Evolutionary conservation across 2,329 filamentous ascomycete species (phyloP), one percentile per base, ranked within the genome.

Genomic region (Arthrobotrys megalospora): DNA sequence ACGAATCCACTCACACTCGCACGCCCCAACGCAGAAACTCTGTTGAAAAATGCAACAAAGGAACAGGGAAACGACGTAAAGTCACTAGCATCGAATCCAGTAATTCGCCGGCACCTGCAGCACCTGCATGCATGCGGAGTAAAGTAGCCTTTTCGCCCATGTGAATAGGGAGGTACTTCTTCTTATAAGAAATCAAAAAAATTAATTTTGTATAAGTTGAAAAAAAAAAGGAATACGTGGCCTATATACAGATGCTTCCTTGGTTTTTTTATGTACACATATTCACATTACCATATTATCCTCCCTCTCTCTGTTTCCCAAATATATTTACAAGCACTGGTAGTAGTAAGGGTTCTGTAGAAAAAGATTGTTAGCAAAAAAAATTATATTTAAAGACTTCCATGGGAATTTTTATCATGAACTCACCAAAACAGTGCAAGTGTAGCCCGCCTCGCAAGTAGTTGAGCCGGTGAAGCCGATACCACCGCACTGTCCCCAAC

Each of bases 401-500:
- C 11, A 36, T 5, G 34, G 34, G 11, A n/a, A n/a, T n/a, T n/a
- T 36, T 36, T 6, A 45, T 45, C 12, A 45, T n/a, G 8, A 45
- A 67, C 73, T 62, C 21, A 77, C 73, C 66, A 77, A 60, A n/a
- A 43, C 16, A 14, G 32, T 38, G 48, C 73, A 77, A 34, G 24
- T 38, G 24, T 52, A 77, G 3, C 66, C 58, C 8, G 73, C 45
- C 4, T 80, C 81, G 77, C 83, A 84, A 2, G 62, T 70, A 7
- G 81, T 82, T 21, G 82, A 80, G 1, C 83, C 83, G 14, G 77
- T 81, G 66, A 71, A 84, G 21, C 77, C 81, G 65, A 64, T 81
- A 43, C 83, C 84, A 43, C 83, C 83, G 78, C 83, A 84, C 73
- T 84, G 83, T 11, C 67, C 79, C 52, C 81, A 84, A 38, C 82